These are phyloP conservation scores for Phalaenopsis hybrid DNA, from an alignment of 116 monocot genomes.

Conservation along the genomic window DNA sequence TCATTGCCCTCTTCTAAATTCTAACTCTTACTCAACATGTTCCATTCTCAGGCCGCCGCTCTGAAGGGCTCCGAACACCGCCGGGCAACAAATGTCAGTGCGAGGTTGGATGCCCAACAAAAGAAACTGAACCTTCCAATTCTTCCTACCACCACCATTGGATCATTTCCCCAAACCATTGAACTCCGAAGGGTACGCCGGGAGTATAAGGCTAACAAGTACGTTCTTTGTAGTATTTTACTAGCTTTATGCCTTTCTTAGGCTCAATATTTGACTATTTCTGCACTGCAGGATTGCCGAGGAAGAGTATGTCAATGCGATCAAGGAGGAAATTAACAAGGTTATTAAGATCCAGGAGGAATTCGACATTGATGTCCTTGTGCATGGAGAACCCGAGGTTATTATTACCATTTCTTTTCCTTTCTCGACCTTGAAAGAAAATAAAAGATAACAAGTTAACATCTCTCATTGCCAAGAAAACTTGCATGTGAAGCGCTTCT, in stretches of 20 bases:
- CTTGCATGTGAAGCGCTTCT: background rate
- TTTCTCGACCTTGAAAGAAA: background rate
- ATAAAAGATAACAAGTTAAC: background rate
- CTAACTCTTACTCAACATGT: background rate
- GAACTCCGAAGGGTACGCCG: conserved; percentile 30
- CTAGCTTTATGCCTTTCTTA: background rate
- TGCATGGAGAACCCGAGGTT: conserved; percentile 47
- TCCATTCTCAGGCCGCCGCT: conserved; percentile 21
- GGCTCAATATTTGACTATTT: background rate
- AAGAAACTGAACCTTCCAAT: conserved; percentile 31
- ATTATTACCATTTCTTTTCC: background rate
- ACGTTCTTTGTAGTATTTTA: background rate
- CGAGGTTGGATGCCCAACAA: conserved; percentile 30
- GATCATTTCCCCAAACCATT: conserved; percentile 30
- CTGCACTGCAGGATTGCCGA: conserved; percentile 19
- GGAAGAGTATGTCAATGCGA: conserved; percentile 29
- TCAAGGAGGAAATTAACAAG: conserved; percentile 38
- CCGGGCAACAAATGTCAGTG: conserved; percentile 27
- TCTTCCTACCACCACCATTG: conserved; percentile 29
- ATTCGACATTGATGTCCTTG: conserved; percentile 43
- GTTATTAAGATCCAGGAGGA: conserved; percentile 38
- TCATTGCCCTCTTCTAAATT: background rate
- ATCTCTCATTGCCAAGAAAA: background rate
- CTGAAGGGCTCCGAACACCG: conserved; percentile 27
- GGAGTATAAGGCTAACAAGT: conserved; percentile 28